These are phyloP conservation scores for Hirsutella thompsonii DNA, from an alignment of 2,329 filamentous ascomycete species.

Conservation along the genomic window DNA sequence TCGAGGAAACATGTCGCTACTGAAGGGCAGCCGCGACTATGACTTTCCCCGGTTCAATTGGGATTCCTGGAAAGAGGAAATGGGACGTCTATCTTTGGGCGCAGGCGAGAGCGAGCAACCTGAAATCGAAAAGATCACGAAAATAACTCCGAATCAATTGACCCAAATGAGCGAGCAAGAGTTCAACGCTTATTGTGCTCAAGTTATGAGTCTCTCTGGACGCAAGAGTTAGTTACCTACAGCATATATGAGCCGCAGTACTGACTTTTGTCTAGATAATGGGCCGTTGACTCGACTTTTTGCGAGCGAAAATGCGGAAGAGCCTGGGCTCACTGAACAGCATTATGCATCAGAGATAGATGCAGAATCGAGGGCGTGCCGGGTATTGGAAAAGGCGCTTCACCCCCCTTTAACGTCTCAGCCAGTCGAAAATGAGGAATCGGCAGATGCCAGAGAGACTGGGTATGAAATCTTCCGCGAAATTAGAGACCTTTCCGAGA, in stretches of 20 bases:
- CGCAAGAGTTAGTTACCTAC: constrained; percentile 15
- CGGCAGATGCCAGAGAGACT: neutral
- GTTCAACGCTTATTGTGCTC: constrained; percentile 52
- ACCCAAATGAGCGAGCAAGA: constrained; percentile 46
- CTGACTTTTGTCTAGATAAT: constrained; percentile 9
- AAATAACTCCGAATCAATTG: constrained; percentile 49
- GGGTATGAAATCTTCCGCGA: constrained; percentile 18
- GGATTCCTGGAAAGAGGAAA: constrained; percentile 50
- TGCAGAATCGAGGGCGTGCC: constrained; percentile 9
- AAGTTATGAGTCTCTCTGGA: constrained; percentile 19
- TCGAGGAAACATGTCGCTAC: constrained; percentile 36
- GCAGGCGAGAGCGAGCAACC: constrained; percentile 4
- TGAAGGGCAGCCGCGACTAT: constrained; percentile 2
- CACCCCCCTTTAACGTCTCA: neutral
- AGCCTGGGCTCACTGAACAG: constrained; percentile 4
- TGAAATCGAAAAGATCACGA: constrained; percentile 26
- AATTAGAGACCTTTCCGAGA: constrained; percentile 17
- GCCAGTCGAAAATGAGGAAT: neutral
- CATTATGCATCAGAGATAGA: constrained; percentile 14
- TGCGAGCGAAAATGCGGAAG: constrained; percentile 13
- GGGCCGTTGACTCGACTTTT: constrained; percentile 21
- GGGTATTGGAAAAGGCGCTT: constrained; percentile 10
- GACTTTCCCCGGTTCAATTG: constrained; percentile 45
- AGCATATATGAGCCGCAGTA: neutral
- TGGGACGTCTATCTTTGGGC: constrained; percentile 18